Evolutionary conservation across 176 grass and related monocot genomes (phyloP), one percentile per base, ranked within the genome.

Genomic region (Dactylis glomerata): DNA sequence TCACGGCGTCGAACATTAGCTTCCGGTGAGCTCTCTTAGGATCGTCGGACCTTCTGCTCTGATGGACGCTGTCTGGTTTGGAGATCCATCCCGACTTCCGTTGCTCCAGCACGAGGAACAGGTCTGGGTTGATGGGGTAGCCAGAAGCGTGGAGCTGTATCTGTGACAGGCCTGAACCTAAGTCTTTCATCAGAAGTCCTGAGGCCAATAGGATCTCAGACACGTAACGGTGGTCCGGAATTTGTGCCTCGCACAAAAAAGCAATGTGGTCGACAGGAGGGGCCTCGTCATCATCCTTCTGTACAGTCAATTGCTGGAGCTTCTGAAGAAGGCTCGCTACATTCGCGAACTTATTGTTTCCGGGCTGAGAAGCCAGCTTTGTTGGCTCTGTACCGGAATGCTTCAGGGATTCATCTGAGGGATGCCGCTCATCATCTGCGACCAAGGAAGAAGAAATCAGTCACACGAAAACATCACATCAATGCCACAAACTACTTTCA

Each of bases 191-290:
- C 61, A 99, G 87, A 88, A 99, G 88, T 66, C 97, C 97, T 7
- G 97, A 99, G 27, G 97, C 92, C 22, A 99, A 61, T 22, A 99
- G 86, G 81, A 99, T 94, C 84, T 99, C 93, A 6, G 91, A 96
- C 38, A 92, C 82, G 16, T 94, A 99, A 5, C 92, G 91, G 22
- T 96, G 78, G 59, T 96, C 90, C 13, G 91, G 89, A 59, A 76
- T 92, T 28, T 82, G 86, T 22, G 86, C 91, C 91, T 94, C 81
- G 33, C 97, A 99, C 68, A 99, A 80, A 82, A 92, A 90, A 28
- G 91, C 93, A 24, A 96, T 94, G 77, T 92, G 88, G 62, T 96
- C 97, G 6, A 86, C 84, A 8, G 89, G 83, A 69, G 93, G 77
- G 36, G 81, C 76, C 64, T 92, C 86, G 31, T 81, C 85, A 8